Evolutionary conservation across 345 rosid genomes (phyloP), one percentile per base, ranked within the genome.

Genomic region (Salix arbutifolia): DNA sequence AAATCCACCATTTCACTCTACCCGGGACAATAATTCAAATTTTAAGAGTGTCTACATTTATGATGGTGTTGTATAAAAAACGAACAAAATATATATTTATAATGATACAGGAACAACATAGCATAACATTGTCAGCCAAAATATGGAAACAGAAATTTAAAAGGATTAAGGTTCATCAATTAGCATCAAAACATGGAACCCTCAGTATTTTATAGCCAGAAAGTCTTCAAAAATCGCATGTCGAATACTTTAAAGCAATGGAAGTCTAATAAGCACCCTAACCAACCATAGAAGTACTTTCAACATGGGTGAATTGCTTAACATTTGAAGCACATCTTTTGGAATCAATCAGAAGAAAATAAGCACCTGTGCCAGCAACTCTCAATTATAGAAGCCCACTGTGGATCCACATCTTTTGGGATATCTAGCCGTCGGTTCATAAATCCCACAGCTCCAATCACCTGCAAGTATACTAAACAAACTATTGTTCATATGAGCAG

Each of bases 401-500:
- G 84, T 70, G 98, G 96, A 86, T 96, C 97, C 66, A 86, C 80
- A 50, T 93, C 90, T 42, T 86, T 85, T 60, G 99, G 98, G 67
- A 92, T 90, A 75, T 96, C 99, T 50, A 96, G 82, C 70, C 94
- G 87, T 83, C 93, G 98, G 83, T 93, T 85, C 97, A 96, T 96
- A 89, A 90, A 96, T 72, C 99, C 99, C 53, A 93, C 99, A 76
- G 99, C 97, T 81, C 94, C 99, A 65, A 95, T 90, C 85, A 95
- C 92, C 99, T 95, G 88, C 83, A 82, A 74, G 69, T 74, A 77
- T 77, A 73, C 84, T 68, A 85, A 77, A 77, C 74, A 81, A 65
- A 64, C 26, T 35, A 69, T 69, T 81, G 81, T 74, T 74, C 76
- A 72, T 31, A 77, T 38, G 26, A 44, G 76, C 44, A 37, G 50